A percentile compares a stretch with the other conserved stretches of the same genome.
phyloP scores from a whole-genome alignment of 2,329 filamentous ascomycete species.

The Pseudonectria buxi region DNA sequence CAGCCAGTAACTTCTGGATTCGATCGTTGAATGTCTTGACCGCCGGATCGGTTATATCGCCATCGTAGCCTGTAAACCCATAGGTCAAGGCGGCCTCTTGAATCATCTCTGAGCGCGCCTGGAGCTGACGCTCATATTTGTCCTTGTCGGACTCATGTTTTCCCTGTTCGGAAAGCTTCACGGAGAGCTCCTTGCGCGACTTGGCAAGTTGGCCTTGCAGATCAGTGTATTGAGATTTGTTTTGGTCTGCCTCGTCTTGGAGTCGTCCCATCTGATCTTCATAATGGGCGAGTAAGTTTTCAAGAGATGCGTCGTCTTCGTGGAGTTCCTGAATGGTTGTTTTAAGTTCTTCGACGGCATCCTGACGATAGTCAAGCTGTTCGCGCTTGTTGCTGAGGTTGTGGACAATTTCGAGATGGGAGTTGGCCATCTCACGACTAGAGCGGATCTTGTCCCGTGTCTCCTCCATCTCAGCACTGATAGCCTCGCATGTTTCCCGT shows the following conservation, averaged over 20 bases:
- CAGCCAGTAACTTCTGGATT: constrained; percentile 65
- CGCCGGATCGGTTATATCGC: constrained; percentile 65
- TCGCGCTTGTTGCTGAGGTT: constrained; percentile 71
- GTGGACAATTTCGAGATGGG: constrained; percentile 67
- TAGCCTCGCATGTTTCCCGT: constrained; percentile 49
- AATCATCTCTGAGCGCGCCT: constrained; percentile 64
- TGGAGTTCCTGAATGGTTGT: constrained; percentile 67
- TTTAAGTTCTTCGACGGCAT: constrained; percentile 63
- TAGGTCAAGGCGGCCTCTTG: constrained; percentile 71
- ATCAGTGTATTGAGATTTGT: constrained; percentile 58
- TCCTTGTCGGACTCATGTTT: constrained; percentile 80
- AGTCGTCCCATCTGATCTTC: constrained; percentile 65
- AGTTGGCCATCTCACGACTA: constrained; percentile 66
- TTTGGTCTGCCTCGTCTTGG: constrained; percentile 54
- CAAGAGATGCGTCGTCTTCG: constrained; percentile 71
- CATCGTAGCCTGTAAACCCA: constrained; percentile 77
- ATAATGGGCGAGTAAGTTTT: constrained; percentile 67
- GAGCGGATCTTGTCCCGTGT: constrained; percentile 52
- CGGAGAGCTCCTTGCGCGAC: constrained; percentile 40
- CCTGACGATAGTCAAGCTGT: constrained; percentile 62
- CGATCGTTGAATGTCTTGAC: constrained; percentile 72
- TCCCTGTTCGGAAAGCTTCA: constrained; percentile 60
- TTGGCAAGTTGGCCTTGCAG: constrained; percentile 46
- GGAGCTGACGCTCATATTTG: constrained; percentile 74
- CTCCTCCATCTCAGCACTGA: constrained; percentile 55